phyloP scores from a whole-genome alignment of 2,329 filamentous ascomycete species.

The Fusarium luffae region DNA sequence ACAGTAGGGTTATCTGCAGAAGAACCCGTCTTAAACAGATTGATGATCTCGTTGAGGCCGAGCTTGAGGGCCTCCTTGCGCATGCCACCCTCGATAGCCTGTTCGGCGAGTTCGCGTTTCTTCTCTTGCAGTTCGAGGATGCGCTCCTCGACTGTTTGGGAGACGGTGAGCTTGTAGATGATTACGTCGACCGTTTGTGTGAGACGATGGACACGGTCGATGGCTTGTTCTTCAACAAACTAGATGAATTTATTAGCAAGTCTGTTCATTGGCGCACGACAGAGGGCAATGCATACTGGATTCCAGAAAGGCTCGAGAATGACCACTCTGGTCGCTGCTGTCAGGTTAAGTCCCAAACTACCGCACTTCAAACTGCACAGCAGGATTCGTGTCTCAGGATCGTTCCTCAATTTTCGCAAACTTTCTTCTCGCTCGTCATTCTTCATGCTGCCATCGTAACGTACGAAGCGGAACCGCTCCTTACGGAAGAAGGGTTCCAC shows the following conservation, averaged over 20 bases:
- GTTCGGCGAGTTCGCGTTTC: constrained; percentile 90
- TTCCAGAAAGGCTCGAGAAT: constrained; percentile 99
- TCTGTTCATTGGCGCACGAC: neutral
- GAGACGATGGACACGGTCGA: constrained; percentile 97
- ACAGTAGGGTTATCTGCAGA: constrained; percentile 33
- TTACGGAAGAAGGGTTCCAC: constrained; percentile 89
- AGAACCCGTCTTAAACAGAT: constrained; percentile 80
- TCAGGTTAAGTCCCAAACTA: constrained; percentile 91
- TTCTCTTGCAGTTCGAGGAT: constrained; percentile 95
- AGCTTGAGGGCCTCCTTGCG: constrained; percentile 82
- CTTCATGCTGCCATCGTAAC: constrained; percentile 95
- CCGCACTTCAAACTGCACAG: constrained; percentile 96
- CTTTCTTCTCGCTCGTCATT: constrained; percentile 93
- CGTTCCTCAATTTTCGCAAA: constrained; percentile 78
- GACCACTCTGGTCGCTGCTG: constrained; percentile 90
- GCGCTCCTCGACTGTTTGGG: constrained; percentile 87
- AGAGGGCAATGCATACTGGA: constrained; percentile 68
- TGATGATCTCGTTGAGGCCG: constrained; percentile 91
- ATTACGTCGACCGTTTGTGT: constrained; percentile 95
- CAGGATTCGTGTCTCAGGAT: constrained; percentile 80
- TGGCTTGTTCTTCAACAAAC: constrained; percentile 99
- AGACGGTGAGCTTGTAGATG: constrained; percentile 93
- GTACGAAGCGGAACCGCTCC: constrained; percentile 80
- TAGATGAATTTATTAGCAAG: constrained; percentile 49
- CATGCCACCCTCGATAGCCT: constrained; percentile 85